Conservation (phyloP, 257 asterid genomes). For the Jaltomata sinuosa region DNA sequence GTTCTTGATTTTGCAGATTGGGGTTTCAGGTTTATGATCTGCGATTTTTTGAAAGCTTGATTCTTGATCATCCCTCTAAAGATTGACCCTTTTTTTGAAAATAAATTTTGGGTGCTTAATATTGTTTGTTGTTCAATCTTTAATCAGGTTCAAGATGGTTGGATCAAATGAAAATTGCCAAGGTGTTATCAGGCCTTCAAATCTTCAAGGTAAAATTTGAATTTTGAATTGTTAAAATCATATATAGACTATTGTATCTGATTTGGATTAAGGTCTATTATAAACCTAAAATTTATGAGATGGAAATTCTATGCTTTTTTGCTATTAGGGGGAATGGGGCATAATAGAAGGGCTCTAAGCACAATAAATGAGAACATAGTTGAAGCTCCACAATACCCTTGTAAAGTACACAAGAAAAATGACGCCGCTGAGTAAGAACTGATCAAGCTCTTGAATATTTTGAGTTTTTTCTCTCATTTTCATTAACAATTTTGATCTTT, state of each 20-base stretch:
- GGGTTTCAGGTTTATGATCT: constrained; percentile 2
- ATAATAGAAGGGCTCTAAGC: constrained; percentile 69
- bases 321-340: constrained; percentile 28
- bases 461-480: not conserved
- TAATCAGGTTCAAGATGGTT: constrained; percentile 34
- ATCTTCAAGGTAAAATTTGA: constrained; percentile 30
- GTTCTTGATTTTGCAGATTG: not conserved
- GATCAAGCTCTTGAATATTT: not conserved
- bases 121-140: not conserved
- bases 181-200: constrained; percentile 40
- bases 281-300: not conserved
- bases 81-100: not conserved
- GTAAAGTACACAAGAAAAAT: constrained; percentile 55
- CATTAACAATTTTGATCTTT: not conserved
- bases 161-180: constrained; percentile 60
- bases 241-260: not conserved
- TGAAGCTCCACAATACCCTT: constrained; percentile 41
- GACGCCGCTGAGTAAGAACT: constrained; percentile 42
- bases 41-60: not conserved
- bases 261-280: not conserved
- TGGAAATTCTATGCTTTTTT: not conserved
- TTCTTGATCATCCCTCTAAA: not conserved
- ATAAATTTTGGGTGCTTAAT: not conserved
- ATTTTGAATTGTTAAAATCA: not conserved
- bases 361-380: constrained; percentile 49